These are phyloP conservation scores for Cryptococcus sp. DNA, from an alignment of 1,284 basidiomycete species.

Conservation along the genomic window DNA sequence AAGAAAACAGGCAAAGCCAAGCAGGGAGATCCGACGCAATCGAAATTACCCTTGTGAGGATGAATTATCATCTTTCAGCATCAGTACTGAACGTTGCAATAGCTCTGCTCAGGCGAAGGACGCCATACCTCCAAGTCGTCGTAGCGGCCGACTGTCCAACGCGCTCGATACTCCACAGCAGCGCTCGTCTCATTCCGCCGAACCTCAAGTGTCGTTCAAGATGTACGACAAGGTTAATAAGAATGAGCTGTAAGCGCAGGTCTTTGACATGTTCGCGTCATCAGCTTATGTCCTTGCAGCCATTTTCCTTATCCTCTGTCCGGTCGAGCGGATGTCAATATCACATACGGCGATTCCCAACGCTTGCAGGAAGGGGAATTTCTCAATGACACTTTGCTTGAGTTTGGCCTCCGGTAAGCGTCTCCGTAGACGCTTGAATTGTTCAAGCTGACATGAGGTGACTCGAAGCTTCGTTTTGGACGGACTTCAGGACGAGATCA, in stretches of 20 bases:
- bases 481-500: slow-evolving; percentile 63
- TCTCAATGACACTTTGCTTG: slow-evolving; percentile 93
- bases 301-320: slow-evolving; percentile 68
- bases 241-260: slow-evolving; percentile 29
- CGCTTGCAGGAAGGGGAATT: slow-evolving; percentile 77
- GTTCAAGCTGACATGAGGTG: neutral
- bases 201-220: neutral
- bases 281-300: neutral
- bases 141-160: slow-evolving; percentile 1
- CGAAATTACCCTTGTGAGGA: slow-evolving; percentile 14
- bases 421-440: neutral
- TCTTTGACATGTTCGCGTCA: neutral
- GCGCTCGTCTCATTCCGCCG: too few species aligned
- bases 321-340: slow-evolving; percentile 70
- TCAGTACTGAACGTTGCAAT: too few species aligned
- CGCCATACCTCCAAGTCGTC: neutral
- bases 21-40: slow-evolving; percentile 6
- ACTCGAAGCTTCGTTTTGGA: slow-evolving; percentile 65
- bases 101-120: too few species aligned
- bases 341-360: slow-evolving; percentile 73
- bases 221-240: slow-evolving; percentile 15
- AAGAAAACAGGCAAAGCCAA: neutral
- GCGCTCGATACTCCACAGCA: neutral
- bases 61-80: too few species aligned
- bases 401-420: slow-evolving; percentile 86